These are phyloP conservation scores for Xylaria sp. DNA, from an alignment of 2,329 filamentous ascomycete species.

Conservation along the genomic window DNA sequence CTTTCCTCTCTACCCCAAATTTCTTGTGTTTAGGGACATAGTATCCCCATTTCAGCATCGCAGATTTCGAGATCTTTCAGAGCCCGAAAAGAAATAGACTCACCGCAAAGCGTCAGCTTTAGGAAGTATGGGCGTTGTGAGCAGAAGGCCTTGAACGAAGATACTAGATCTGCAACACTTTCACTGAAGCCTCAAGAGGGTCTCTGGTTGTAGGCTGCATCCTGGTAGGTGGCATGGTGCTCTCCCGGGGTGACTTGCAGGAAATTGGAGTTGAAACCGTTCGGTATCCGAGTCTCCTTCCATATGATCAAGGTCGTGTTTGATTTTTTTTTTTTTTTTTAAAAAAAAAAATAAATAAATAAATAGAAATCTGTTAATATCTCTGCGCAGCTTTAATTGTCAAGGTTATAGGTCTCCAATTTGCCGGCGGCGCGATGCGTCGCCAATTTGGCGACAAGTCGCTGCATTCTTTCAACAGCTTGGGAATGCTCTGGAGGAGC, in stretches of 20 bases:
- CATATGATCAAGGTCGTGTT: neutral
- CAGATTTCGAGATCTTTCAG: too few species aligned
- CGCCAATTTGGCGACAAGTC: too few species aligned
- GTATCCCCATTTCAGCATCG: too few species aligned
- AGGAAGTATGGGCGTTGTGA: too few species aligned
- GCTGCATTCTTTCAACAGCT: too few species aligned
- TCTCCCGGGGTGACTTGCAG: slow-evolving; percentile 7
- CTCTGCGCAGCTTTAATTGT: slow-evolving; percentile 14
- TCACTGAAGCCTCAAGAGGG: slow-evolving; percentile 18
- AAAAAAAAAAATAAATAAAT: too few species aligned
- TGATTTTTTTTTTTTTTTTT: neutral
- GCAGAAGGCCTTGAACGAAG: neutral
- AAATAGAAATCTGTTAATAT: neutral
- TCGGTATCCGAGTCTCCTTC: slow-evolving; percentile 19
- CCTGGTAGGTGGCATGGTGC: neutral
- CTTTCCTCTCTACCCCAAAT: too few species aligned
- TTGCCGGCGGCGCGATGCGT: too few species aligned
- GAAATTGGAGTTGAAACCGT: neutral
- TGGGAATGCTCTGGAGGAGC: too few species aligned
- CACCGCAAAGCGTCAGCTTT: neutral
- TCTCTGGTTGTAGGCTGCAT: slow-evolving; percentile 18
- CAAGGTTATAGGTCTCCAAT: neutral
- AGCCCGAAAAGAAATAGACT: neutral
- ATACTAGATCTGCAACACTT: slow-evolving; percentile 20
- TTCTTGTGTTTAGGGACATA: neutral